A percentile compares a stretch with the other conserved stretches of the same genome.
Evolutionary conservation across 2,329 filamentous ascomycete species (phyloP).

Genomic region (Fusarium zealandicum): DNA sequence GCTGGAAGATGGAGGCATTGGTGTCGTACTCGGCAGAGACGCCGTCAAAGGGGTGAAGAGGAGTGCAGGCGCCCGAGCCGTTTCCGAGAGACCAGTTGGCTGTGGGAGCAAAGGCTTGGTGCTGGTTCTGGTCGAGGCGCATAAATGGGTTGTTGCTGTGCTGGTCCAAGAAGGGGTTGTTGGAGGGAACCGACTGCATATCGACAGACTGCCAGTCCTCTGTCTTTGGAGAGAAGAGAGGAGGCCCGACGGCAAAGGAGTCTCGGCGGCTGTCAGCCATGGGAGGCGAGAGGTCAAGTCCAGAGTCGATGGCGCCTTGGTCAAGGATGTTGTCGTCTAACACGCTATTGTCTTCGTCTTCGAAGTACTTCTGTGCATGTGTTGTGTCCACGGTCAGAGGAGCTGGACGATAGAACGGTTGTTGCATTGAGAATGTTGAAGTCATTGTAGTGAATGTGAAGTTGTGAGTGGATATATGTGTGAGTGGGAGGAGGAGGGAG

Average conservation of each 20-base stretch:
- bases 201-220: conserved; percentile 70
- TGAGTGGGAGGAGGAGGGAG: conserved; percentile 11
- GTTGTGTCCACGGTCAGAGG: conserved; percentile 62
- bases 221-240: conserved; percentile 70
- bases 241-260: conserved; percentile 63
- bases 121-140: conserved; percentile 63
- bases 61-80: conserved; percentile 75
- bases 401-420: conserved; percentile 57
- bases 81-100: conserved; percentile 70
- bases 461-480: conserved; percentile 18
- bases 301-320: conserved; percentile 65
- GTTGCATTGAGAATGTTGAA: conserved; percentile 58
- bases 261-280: conserved; percentile 69
- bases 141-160: conserved; percentile 72
- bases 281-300: conserved; percentile 68
- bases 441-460: conserved; percentile 52
- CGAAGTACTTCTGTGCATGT: conserved; percentile 63
- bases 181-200: conserved; percentile 69
- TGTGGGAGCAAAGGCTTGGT: conserved; percentile 50
- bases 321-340: conserved; percentile 69
- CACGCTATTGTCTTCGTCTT: conserved; percentile 66
- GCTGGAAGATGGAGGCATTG: conserved; percentile 60
- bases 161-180: conserved; percentile 67
- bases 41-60: conserved; percentile 71
- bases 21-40: conserved; percentile 64